phyloP scores from a whole-genome alignment of 805 yeast genomes.

The Sugiyamaella floridensis region DNA sequence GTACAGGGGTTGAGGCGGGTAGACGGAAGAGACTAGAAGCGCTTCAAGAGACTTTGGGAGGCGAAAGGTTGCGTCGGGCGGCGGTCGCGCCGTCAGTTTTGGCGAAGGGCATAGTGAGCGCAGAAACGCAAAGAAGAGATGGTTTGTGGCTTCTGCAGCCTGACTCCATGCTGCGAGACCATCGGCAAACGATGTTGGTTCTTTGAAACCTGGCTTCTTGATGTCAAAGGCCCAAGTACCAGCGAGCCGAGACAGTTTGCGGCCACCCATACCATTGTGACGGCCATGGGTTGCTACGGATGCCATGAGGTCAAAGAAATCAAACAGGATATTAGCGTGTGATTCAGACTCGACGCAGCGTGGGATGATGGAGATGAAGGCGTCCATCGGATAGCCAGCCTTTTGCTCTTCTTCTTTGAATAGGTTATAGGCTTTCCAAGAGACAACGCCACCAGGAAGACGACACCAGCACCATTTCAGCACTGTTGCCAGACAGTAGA shows the following conservation, averaged over 20 bases:
- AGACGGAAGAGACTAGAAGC: slow-evolving; percentile 53
- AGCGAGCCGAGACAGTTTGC: slow-evolving; percentile 73
- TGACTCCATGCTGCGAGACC: slow-evolving; percentile 74
- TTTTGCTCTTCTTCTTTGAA: slow-evolving; percentile 58
- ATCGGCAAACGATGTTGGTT: slow-evolving; percentile 47
- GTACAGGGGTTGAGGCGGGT: slow-evolving; percentile 57
- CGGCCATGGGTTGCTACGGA: slow-evolving; percentile 73
- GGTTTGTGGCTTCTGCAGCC: slow-evolving; percentile 81
- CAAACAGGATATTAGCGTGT: slow-evolving; percentile 84
- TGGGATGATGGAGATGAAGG: slow-evolving; percentile 79
- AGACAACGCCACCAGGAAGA: slow-evolving; percentile 66
- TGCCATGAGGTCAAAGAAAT: slow-evolving; percentile 74
- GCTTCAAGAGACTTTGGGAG: slow-evolving; percentile 64
- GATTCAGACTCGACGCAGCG: slow-evolving; percentile 74
- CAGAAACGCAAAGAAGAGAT: slow-evolving; percentile 65
- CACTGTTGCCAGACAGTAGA: slow-evolving; percentile 54
- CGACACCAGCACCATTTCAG: slow-evolving; percentile 85
- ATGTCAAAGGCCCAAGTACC: slow-evolving; percentile 80
- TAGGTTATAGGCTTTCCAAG: slow-evolving; percentile 76
- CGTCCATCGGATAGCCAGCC: slow-evolving; percentile 59
- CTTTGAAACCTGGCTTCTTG: slow-evolving; percentile 22
- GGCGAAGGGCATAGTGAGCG: slow-evolving; percentile 65
- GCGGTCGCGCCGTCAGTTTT: slow-evolving; percentile 35
- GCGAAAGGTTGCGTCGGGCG: slow-evolving; percentile 4
- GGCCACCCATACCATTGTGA: slow-evolving; percentile 69